Conservation (phyloP, 352 stramenopile species). For the Saprolegnia diclina region DNA sequence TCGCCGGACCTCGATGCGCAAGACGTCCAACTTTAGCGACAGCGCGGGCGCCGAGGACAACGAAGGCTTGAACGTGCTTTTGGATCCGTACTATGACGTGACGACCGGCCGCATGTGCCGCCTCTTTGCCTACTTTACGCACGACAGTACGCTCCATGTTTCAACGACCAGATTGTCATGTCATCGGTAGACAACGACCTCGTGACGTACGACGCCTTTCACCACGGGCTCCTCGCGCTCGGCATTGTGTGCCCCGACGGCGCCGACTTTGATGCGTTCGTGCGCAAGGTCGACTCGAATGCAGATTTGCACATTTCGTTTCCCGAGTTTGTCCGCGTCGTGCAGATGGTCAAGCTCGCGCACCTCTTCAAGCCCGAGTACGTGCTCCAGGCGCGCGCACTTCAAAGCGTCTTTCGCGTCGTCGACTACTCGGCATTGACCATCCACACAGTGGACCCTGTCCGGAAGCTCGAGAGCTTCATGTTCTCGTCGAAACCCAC, state of each 20-base stretch:
- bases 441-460: constrained; percentile 68
- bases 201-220: constrained; percentile 71
- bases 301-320: constrained; percentile 78
- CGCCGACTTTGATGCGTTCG: constrained; percentile 61
- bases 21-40: background rate
- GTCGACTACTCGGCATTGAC: constrained; percentile 75
- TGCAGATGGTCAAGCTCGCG: constrained; percentile 83
- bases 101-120: constrained; percentile 11
- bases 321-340: constrained; percentile 77
- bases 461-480: constrained; percentile 66
- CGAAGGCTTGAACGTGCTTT: constrained; percentile 7
- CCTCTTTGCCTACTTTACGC: constrained; percentile 17
- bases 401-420: constrained; percentile 35
- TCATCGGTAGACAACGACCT: constrained; percentile 39
- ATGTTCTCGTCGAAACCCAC: constrained; percentile 74
- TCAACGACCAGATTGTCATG: background rate
- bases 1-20: background rate
- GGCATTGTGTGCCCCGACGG: constrained; percentile 66
- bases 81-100: constrained; percentile 22
- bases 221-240: constrained; percentile 60
- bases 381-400: constrained; percentile 18
- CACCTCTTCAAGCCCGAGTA: constrained; percentile 70
- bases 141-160: background rate
- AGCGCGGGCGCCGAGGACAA: background rate
- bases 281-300: constrained; percentile 72